Evolutionary conservation across 176 grass and related monocot species (phyloP).

Genomic region (Oropetium thomaeum): DNA sequence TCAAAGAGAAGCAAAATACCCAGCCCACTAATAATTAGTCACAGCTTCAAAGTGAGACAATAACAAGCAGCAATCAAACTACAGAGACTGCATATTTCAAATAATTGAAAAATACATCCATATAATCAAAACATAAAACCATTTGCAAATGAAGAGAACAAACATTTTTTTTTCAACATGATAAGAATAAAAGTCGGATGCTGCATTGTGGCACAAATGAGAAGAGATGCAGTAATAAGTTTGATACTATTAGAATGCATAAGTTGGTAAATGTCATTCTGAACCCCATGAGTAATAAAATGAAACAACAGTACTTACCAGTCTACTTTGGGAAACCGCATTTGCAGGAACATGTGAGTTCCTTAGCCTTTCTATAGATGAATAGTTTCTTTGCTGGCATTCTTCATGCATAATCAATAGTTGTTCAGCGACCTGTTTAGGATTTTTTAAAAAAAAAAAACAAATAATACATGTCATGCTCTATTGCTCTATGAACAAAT

Average conservation of each 20-base stretch:
- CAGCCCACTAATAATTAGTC: background rate
- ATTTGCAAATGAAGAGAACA: background rate
- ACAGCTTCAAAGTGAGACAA: background rate
- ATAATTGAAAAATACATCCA: constrained; percentile 1
- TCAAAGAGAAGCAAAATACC: background rate
- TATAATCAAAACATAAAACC: constrained; percentile 11
- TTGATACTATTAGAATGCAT: background rate
- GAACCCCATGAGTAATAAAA: constrained; percentile 26
- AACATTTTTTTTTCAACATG: background rate
- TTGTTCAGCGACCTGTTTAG: constrained; percentile 67
- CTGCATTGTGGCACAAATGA: constrained; percentile 17
- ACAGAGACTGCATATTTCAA: background rate
- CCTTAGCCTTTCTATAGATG: constrained; percentile 64
- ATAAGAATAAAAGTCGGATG: background rate
- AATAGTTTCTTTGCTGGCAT: constrained; percentile 61
- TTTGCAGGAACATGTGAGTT: constrained; percentile 35
- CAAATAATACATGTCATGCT: constrained; percentile 18
- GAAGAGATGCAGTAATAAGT: background rate
- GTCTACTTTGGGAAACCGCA: constrained; percentile 76
- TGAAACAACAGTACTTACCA: constrained; percentile 28
- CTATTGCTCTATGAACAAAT: background rate
- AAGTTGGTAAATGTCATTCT: constrained; percentile 37
- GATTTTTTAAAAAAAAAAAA: constrained; percentile 18
- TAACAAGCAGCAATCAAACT: background rate
- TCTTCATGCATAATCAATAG: constrained; percentile 88